phyloP scores from a whole-genome alignment of 495 filamentous ascomycete genomes.

The Bryoglossum gracile region DNA sequence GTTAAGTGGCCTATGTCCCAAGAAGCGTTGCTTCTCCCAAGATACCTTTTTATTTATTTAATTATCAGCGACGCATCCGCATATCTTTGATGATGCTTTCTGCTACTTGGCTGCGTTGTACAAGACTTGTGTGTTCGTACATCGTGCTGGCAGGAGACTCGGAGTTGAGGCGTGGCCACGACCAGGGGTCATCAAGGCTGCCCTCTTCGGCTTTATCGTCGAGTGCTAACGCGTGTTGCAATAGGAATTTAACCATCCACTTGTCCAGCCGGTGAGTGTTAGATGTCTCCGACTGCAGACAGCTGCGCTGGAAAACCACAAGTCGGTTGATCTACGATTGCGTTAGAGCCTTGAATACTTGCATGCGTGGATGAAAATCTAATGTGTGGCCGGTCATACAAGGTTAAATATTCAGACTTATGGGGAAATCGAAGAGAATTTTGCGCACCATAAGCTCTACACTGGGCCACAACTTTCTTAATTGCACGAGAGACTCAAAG shows the following conservation, averaged over 20 bases:
- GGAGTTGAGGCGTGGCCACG: too few species aligned
- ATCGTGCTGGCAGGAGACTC: not conserved
- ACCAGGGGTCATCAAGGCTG: not conserved
- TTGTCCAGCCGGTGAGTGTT: slow-evolving; percentile 24
- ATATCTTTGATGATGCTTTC: slow-evolving; percentile 1
- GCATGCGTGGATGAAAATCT: too few species aligned
- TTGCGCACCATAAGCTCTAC: slow-evolving; percentile 29
- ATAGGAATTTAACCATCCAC: slow-evolving; percentile 30
- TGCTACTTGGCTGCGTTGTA: not conserved
- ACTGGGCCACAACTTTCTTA: slow-evolving; percentile 27
- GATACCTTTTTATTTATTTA: too few species aligned
- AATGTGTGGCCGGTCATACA: too few species aligned
- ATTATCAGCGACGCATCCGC: too few species aligned
- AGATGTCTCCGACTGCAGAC: slow-evolving; percentile 19
- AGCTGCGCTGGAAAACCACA: slow-evolving; percentile 28
- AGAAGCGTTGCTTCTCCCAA: too few species aligned
- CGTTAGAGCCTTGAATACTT: too few species aligned
- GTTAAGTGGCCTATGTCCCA: too few species aligned
- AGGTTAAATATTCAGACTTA: too few species aligned
- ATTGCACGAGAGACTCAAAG: slow-evolving; percentile 22
- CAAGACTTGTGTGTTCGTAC: not conserved
- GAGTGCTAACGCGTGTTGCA: slow-evolving; percentile 28
- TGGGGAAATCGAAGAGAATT: too few species aligned
- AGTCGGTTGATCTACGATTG: slow-evolving; percentile 24
- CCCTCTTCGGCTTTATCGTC: slow-evolving; percentile 11